Conservation (phyloP, 768 basidiomycete species). For the Boletus huronensis region DNA sequence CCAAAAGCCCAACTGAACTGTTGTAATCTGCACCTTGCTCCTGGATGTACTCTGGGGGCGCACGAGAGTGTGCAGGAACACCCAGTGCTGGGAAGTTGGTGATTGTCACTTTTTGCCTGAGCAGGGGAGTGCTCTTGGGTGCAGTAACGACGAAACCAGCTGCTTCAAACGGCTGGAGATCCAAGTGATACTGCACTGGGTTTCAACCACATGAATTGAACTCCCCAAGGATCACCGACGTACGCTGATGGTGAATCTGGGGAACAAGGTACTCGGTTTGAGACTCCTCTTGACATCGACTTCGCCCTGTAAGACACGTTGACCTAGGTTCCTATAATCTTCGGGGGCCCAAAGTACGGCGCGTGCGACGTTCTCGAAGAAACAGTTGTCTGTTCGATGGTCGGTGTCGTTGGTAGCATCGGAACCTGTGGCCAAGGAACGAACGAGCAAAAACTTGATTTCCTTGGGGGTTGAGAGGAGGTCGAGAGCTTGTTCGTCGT, state of each 20-base stretch:
- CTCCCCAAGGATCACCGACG: constrained; percentile 11
- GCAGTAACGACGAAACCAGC: constrained; percentile 38
- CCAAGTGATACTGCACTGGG: constrained; percentile 38
- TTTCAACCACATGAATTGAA: constrained; percentile 13
- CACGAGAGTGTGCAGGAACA: constrained; percentile 40
- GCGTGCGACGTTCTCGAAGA: constrained; percentile 38
- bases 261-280: constrained; percentile 44
- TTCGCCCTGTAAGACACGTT: constrained; percentile 47
- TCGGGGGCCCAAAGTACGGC: constrained; percentile 46
- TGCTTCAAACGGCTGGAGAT: constrained; percentile 41
- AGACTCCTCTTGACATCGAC: constrained; percentile 43
- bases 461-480: constrained; percentile 41
- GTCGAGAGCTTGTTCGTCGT: constrained; percentile 49
- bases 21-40: constrained; percentile 47
- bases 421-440: constrained; percentile 47
- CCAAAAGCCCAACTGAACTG: constrained; percentile 47
- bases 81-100: constrained; percentile 39
- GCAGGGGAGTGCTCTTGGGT: constrained; percentile 28
- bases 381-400: constrained; percentile 45
- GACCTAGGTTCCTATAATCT: constrained; percentile 28
- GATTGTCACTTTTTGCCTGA: constrained; percentile 41
- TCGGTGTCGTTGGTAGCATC: constrained; percentile 41
- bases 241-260: constrained; percentile 47
- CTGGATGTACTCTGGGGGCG: constrained; percentile 51
- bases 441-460: constrained; percentile 41